Base-by-base conservation (phyloP, 768 basidiomycete species). In the Serpula lacrymans region DNA sequence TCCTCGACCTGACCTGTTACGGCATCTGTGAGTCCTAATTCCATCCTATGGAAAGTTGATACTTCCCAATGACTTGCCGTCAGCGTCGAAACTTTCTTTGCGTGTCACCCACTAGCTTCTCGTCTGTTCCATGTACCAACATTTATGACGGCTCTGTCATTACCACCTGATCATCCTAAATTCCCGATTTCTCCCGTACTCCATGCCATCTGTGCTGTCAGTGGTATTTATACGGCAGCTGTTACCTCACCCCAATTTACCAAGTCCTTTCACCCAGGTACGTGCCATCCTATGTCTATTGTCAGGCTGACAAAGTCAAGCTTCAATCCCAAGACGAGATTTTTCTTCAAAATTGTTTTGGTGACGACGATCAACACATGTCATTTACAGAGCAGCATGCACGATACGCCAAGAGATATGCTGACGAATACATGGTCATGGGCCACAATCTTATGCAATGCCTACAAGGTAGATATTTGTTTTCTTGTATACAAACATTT, bases 121-220 rank as follows among this genome's bases (percentile, higher is more conserved):
- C 78, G 82, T 25, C 65, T 92, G 20, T 71, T 94, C 45, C 85
- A 90, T 60, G 68, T 63, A 3, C 59, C 78, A 1, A 77, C 71
- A 20, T 88, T 93, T 50, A 67, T 88, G 58, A 64, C 75, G 9
- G 70, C 78, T 1, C 71, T 92, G 29, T 63, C 74, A 0, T 64
- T 88, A 4, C 76, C 84, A 1, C 82, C 84, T 0, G 72, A 68
- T 17, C 83, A 88, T 48, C 74, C 79, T 4, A 77, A 81, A 42
- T 94, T 90, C 52, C 91, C 91, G 6, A 70, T 74, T 23, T 56
- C 74, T 5, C 72, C 82, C 7, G 62, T 91, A 28, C 72, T 94
- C 0, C 90, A 94, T 54, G 87, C 88, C n/a, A 86, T 94, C 36
- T 90, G 88, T 60, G 89, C 88, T 2, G 70, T 83, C 25, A 82